These are phyloP conservation scores for Phaeosphaeriaceae sp. DNA, from an alignment of 2,329 filamentous ascomycete genomes.

Conservation along the genomic window DNA sequence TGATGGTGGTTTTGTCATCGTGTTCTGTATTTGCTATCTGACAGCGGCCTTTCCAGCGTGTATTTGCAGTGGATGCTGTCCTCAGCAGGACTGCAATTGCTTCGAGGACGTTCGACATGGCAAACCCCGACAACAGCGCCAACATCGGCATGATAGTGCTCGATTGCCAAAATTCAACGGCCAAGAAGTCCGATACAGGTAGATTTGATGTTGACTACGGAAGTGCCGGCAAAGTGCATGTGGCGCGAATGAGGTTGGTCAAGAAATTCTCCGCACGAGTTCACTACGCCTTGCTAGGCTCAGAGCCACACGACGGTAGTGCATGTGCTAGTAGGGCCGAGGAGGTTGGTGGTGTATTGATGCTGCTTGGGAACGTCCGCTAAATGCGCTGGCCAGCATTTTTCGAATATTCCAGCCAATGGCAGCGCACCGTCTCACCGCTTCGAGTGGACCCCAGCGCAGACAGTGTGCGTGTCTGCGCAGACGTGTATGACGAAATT, in stretches of 20 bases:
- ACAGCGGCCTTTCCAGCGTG: neutral
- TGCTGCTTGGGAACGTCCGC: constrained; percentile 23
- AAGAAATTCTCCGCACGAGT: neutral
- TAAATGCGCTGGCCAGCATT: constrained; percentile 32
- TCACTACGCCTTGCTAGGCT: neutral
- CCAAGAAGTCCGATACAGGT: neutral
- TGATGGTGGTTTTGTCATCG: neutral
- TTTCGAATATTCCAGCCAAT: constrained; percentile 35
- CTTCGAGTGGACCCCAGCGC: constrained; percentile 36
- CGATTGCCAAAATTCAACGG: neutral
- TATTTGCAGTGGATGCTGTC: neutral
- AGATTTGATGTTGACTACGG: neutral
- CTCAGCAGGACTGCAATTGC: neutral
- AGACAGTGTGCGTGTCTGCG: constrained; percentile 29
- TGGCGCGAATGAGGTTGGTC: neutral
- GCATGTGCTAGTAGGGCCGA: constrained; percentile 2
- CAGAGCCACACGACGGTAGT: neutral
- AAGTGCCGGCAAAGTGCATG: neutral
- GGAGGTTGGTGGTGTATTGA: constrained; percentile 29
- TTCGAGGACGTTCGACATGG: neutral
- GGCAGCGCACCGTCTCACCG: constrained; percentile 35
- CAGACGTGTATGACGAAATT: constrained; percentile 29
- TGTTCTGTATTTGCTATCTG: neutral
- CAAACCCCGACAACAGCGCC: neutral
- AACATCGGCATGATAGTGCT: too few species aligned